Conservation (phyloP, 331 rosid species). For the Telfairia occidentalis region DNA sequence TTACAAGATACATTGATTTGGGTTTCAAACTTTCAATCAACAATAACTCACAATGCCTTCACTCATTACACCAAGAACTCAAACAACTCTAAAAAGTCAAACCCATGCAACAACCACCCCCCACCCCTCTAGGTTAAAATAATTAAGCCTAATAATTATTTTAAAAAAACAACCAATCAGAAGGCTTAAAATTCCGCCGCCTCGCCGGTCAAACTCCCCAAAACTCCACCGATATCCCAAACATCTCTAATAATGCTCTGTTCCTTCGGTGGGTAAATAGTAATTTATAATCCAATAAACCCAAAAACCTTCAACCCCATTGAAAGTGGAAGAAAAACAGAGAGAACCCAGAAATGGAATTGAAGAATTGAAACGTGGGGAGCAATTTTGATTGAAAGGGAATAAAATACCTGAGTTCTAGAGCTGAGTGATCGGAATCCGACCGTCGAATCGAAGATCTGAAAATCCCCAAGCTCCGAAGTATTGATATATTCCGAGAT, state of each 20-base stretch:
- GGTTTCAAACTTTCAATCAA: neutral
- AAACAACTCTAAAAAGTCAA: constrained; percentile 1
- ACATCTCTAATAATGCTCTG: neutral
- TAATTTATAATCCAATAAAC: neutral
- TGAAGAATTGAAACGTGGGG: neutral
- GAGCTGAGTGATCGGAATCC: constrained; percentile 13
- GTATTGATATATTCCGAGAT: constrained; percentile 2
- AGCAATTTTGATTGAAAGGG: neutral
- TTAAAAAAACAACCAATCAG: neutral
- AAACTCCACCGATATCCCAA: neutral
- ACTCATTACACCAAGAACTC: neutral
- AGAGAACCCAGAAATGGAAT: neutral
- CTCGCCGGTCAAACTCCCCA: neutral
- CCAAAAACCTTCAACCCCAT: neutral
- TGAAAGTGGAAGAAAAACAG: neutral
- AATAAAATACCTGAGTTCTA: neutral
- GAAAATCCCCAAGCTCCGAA: neutral
- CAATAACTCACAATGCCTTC: neutral
- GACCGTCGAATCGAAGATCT: constrained; percentile 13
- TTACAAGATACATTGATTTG: constrained; percentile 1
- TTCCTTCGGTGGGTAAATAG: neutral
- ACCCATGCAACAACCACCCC: neutral
- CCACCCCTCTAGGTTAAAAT: neutral
- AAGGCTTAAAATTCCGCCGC: neutral
- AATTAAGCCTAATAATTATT: neutral